phyloP scores from a whole-genome alignment of 495 filamentous ascomycete genomes.

The Neurospora sp. region DNA sequence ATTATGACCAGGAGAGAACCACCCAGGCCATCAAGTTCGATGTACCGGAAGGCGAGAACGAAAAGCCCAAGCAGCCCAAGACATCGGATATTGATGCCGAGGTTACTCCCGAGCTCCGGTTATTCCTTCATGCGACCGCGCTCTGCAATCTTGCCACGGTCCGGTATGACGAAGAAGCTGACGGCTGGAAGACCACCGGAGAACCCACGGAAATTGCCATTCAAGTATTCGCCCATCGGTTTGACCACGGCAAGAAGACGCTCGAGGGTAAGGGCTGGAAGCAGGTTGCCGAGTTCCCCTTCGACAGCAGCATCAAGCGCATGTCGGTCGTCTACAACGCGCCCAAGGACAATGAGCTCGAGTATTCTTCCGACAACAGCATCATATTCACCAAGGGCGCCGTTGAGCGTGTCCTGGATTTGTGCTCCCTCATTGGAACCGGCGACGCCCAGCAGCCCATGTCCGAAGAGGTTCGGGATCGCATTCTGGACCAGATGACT shows the following conservation, averaged over 20 bases:
- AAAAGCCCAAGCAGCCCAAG: conserved; percentile 9
- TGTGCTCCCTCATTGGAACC: conserved; percentile 52
- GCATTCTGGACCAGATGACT: conserved; percentile 55
- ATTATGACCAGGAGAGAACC: conserved; percentile 42
- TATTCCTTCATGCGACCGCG: conserved; percentile 59
- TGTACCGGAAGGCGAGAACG: conserved; percentile 35
- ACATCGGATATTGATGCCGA: conserved; percentile 16
- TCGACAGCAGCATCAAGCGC: conserved; percentile 72
- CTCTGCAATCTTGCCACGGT: conserved; percentile 73
- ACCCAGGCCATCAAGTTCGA: conserved; percentile 45
- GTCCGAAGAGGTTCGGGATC: conserved; percentile 48
- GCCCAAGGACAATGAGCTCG: conserved; percentile 17
- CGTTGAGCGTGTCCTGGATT: conserved; percentile 66
- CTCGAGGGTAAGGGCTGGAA: conserved; percentile 46
- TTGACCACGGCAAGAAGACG: conserved; percentile 47
- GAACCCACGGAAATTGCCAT: conserved; percentile 81
- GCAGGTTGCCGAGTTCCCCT: conserved; percentile 66
- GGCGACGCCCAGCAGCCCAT: conserved; percentile 41
- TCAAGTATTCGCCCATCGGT: conserved; percentile 67
- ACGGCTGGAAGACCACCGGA: conserved; percentile 62
- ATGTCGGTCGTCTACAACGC: conserved; percentile 67
- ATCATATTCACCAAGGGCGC: conserved; percentile 72
- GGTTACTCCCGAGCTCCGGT: conserved; percentile 42
- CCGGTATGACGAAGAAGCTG: conserved; percentile 41
- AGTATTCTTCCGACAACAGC: conserved; percentile 23